Percentiles rank a stretch among this genome's conserved stretches.
phyloP scores from a whole-genome alignment of 163 green algal species.

The Coccomyxa subellipsoidea region DNA sequence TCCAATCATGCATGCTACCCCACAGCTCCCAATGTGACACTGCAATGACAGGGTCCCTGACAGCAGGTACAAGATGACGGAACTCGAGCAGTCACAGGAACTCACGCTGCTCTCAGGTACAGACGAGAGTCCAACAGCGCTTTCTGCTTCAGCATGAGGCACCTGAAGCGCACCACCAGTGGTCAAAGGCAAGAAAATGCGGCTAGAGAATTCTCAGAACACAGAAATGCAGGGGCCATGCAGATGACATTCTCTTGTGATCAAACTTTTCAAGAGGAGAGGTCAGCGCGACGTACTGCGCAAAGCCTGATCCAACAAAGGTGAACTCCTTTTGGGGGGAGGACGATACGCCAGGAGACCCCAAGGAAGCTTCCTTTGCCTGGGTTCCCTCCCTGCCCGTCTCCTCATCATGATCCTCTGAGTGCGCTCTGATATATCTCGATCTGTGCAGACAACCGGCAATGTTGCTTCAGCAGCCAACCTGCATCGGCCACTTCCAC shows the following conservation, averaged over 20 bases:
- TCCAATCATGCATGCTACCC: too few species aligned
- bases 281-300: background rate
- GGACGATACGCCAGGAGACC: background rate
- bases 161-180: slow-evolving; percentile 16
- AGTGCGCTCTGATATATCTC: background rate
- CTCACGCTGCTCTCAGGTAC: slow-evolving; percentile 31
- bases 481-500: too few species aligned
- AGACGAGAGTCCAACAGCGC: slow-evolving; percentile 29
- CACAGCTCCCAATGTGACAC: too few species aligned
- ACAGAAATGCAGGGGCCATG: too few species aligned
- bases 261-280: background rate
- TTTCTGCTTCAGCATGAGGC: slow-evolving; percentile 36
- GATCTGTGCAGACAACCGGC: slow-evolving; percentile 1
- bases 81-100: background rate
- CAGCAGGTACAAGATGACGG: too few species aligned
- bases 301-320: background rate
- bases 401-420: background rate
- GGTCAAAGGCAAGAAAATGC: too few species aligned
- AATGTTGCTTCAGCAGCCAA: background rate
- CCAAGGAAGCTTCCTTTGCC: background rate
- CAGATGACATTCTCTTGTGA: too few species aligned
- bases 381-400: background rate
- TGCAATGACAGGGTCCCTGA: too few species aligned
- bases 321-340: background rate
- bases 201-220: too few species aligned